Conservation (phyloP, 106 monocot species). For the Apostasia ramifera region DNA sequence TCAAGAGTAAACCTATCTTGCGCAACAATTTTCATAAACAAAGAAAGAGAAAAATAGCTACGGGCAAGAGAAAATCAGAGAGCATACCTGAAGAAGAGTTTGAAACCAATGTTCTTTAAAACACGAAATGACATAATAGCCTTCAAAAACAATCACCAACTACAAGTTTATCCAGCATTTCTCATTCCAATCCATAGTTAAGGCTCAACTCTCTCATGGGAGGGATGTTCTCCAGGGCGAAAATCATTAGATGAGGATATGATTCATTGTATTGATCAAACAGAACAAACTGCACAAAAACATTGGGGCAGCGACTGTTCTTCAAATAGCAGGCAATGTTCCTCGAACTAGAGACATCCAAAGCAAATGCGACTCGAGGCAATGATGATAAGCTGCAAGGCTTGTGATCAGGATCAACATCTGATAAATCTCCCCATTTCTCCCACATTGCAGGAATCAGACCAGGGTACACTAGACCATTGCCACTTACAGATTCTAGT, state of each 20-base stretch:
- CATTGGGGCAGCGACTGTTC: conserved; percentile 69
- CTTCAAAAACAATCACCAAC: too few species aligned
- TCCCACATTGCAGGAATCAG: conserved; percentile 57
- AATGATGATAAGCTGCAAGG: conserved; percentile 19
- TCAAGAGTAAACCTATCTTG: too few species aligned
- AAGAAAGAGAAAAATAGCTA: too few species aligned
- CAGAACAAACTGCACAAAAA: conserved; percentile 75
- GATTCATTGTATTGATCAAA: conserved; percentile 54
- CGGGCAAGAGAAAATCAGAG: too few species aligned
- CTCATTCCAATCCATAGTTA: conserved; percentile 69
- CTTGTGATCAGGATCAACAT: conserved; percentile 40
- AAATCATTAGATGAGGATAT: conserved; percentile 84
- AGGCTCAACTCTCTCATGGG: conserved; percentile 82
- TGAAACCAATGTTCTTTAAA: too few species aligned
- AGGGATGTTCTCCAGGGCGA: conserved; percentile 78
- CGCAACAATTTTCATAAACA: too few species aligned
- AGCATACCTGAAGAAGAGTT: too few species aligned
- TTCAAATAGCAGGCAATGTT: conserved; percentile 84
- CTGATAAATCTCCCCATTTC: conserved; percentile 81
- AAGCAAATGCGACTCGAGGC: conserved; percentile 35
- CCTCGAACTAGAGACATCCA: conserved; percentile 67
- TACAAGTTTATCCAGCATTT: conserved; percentile 19
- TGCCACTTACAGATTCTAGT: conserved; percentile 26
- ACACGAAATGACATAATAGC: too few species aligned
- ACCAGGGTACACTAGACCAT: conserved; percentile 42